Evolutionary conservation across 176 grass and related monocot genomes (phyloP).

Genomic region (Metroxylon sagu): DNA sequence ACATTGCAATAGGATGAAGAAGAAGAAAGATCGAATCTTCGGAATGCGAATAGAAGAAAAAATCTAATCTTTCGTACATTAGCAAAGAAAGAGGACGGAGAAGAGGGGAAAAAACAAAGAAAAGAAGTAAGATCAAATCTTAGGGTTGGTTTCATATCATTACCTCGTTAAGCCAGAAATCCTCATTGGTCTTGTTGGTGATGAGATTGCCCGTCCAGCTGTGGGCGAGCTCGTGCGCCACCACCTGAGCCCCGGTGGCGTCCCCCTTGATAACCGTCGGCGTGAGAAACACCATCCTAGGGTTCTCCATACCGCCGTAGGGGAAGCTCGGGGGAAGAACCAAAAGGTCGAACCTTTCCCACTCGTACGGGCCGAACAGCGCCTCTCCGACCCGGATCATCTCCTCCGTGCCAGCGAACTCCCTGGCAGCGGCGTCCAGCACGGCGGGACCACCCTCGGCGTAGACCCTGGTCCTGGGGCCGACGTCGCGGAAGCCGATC

Average conservation of each 20-base stretch:
- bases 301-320: slow-evolving; percentile 86
- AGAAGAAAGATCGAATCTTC: too few species aligned
- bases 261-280: slow-evolving; percentile 71
- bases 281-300: slow-evolving; percentile 87
- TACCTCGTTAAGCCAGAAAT: slow-evolving; percentile 98
- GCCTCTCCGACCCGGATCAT: slow-evolving; percentile 77
- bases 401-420: slow-evolving; percentile 81
- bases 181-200: slow-evolving; percentile 92
- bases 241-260: slow-evolving; percentile 57
- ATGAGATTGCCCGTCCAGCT: slow-evolving; percentile 95
- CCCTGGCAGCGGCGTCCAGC: slow-evolving; percentile 60
- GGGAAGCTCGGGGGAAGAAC: slow-evolving; percentile 88
- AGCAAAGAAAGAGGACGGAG: too few species aligned
- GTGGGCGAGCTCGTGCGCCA: slow-evolving; percentile 88
- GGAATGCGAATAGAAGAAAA: too few species aligned
- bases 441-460: slow-evolving; percentile 47
- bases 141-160: too few species aligned
- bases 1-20: too few species aligned
- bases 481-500: slow-evolving; percentile 60
- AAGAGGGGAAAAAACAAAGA: too few species aligned
- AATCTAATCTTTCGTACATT: too few species aligned
- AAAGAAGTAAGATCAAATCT: too few species aligned
- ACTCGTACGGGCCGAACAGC: slow-evolving; percentile 81
- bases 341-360: slow-evolving; percentile 85
- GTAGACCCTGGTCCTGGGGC: slow-evolving; percentile 68